phyloP scores from a whole-genome alignment of 1,139 yeast species.

The Martiniozyma asiatica region DNA sequence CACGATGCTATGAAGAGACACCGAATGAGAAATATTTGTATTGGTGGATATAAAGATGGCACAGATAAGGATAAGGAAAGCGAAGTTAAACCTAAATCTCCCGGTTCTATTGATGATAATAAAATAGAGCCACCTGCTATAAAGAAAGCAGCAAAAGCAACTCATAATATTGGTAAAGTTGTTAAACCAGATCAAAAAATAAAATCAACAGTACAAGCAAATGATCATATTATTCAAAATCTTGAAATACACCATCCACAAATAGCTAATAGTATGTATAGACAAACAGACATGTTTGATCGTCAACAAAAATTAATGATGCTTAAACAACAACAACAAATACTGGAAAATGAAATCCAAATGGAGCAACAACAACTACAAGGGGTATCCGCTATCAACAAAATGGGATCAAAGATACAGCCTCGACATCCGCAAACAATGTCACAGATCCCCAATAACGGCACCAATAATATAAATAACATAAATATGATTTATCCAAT shows the following conservation, averaged over 20 bases:
- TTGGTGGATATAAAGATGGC: conserved; percentile 54
- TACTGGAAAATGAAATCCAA: conserved; percentile 2
- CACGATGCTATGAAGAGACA: conserved; percentile 84
- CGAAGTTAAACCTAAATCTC: conserved; percentile 6
- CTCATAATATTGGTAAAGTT: not conserved
- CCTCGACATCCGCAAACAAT: too few species aligned
- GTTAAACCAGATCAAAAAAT: conserved; percentile 7
- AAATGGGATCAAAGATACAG: too few species aligned
- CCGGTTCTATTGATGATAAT: conserved; percentile 5
- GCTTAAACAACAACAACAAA: conserved; percentile 3
- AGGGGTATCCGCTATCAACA: conserved; percentile 6
- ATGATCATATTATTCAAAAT: too few species aligned
- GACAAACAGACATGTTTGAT: not conserved
- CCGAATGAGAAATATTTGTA: conserved; percentile 64
- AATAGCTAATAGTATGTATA: not conserved
- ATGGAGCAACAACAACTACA: conserved; percentile 6
- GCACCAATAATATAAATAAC: too few species aligned
- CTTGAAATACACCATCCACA: not conserved
- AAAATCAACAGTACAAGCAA: conserved; percentile 1
- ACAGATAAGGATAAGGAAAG: conserved; percentile 30
- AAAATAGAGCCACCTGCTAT: conserved; percentile 2
- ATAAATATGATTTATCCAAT: too few species aligned
- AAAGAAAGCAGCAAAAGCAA: conserved; percentile 1
- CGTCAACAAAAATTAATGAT: conserved; percentile 3
- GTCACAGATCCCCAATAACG: too few species aligned